Conservation (phyloP, 2,329 filamentous ascomycete genomes). For the Didymella segeticola region DNA sequence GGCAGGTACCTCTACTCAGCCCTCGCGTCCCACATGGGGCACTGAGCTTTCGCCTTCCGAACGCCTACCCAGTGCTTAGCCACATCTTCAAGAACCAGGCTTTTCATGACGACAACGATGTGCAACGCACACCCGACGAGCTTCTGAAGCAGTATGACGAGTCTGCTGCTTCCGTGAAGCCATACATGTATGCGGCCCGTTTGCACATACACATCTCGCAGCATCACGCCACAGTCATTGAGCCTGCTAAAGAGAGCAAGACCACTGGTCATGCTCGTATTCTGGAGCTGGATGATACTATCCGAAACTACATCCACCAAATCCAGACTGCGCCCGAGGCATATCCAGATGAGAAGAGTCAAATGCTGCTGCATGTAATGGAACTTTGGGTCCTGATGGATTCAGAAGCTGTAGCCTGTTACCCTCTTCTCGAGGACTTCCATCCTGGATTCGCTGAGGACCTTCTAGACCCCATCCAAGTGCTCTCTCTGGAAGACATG, state of each 20-base stretch:
- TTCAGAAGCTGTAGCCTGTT: slow-evolving; percentile 49
- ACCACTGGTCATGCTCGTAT: slow-evolving; percentile 4
- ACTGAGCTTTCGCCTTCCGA: slow-evolving; percentile 25
- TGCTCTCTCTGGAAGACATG: slow-evolving; percentile 59
- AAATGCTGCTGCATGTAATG: slow-evolving; percentile 61
- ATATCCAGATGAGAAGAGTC: slow-evolving; percentile 59
- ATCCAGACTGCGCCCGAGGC: slow-evolving; percentile 46
- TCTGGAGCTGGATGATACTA: slow-evolving; percentile 52
- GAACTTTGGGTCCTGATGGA: slow-evolving; percentile 67
- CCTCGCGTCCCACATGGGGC: slow-evolving; percentile 36
- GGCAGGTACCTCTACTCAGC: slow-evolving; percentile 54
- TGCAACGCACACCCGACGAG: slow-evolving; percentile 15
- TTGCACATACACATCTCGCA: slow-evolving; percentile 33
- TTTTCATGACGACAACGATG: neutral
- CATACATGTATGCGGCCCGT: slow-evolving; percentile 27
- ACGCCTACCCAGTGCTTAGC: slow-evolving; percentile 24
- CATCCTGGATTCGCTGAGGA: slow-evolving; percentile 59
- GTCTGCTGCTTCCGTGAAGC: slow-evolving; percentile 18
- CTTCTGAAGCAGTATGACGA: slow-evolving; percentile 25
- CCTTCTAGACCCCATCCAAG: slow-evolving; percentile 62
- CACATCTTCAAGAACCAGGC: slow-evolving; percentile 1
- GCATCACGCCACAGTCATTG: neutral
- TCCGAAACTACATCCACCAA: slow-evolving; percentile 14
- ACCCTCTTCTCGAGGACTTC: slow-evolving; percentile 59
- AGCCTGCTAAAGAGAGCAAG: slow-evolving; percentile 38